Conservation (phyloP, 225 moss, liverwort and hornwort species). For the Polytrichum commune region DNA sequence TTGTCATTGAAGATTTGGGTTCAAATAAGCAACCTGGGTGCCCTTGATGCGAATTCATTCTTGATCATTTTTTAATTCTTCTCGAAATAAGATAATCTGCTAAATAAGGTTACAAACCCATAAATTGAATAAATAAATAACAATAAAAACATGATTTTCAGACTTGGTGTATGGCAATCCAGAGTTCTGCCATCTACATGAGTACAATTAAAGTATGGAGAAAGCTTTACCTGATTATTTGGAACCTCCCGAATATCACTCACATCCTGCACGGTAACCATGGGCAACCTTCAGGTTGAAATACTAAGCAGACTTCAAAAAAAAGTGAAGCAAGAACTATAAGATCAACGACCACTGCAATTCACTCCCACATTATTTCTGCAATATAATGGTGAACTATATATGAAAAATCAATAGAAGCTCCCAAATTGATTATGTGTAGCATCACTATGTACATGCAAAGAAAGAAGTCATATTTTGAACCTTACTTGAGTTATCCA, state of each 20-base stretch:
- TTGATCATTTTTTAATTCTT: no score
- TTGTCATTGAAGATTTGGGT: no score
- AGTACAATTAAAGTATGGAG: not conserved
- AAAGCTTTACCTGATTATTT: constrained; percentile 63
- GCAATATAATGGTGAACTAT: not conserved
- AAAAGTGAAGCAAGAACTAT: constrained; percentile 1
- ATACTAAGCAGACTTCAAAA: no score
- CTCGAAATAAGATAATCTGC: no score
- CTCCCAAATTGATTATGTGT: no score
- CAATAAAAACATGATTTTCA: not conserved
- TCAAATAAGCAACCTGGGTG: no score
- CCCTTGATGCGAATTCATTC: no score
- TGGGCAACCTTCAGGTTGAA: no score
- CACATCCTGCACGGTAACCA: constrained; percentile 56
- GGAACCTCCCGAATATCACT: constrained; percentile 83
- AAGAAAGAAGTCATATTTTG: no score
- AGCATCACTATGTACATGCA: no score
- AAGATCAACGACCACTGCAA: not conserved
- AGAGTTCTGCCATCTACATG: not conserved
- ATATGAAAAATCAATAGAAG: not conserved
- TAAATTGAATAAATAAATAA: not conserved
- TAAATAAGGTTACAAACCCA: no score
- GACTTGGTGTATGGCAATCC: not conserved
- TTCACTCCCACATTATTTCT: not conserved
- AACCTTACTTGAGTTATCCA: no score